Conservation (phyloP, 306 rosid genomes). For the Cicer bijugum region DNA sequence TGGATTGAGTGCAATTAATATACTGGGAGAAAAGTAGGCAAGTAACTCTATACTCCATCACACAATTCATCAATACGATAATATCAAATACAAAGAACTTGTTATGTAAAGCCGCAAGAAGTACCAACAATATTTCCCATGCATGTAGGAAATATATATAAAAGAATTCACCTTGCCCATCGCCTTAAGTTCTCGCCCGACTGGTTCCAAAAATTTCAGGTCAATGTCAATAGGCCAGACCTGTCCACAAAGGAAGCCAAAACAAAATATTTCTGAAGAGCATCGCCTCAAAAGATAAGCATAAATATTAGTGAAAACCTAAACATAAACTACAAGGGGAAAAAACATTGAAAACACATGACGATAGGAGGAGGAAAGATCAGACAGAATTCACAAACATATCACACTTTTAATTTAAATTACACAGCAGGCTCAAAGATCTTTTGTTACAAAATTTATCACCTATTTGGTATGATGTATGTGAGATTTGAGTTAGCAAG, state of each 20-base stretch:
- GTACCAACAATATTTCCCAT: neutral
- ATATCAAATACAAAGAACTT: constrained; percentile 33
- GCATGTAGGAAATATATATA: constrained; percentile 25
- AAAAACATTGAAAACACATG: constrained; percentile 7
- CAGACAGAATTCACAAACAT: neutral
- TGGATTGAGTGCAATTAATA: constrained; percentile 4
- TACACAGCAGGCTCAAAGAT: constrained; percentile 12
- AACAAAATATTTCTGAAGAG: constrained; percentile 11
- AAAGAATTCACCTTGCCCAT: constrained; percentile 75
- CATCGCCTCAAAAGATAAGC: constrained; percentile 12
- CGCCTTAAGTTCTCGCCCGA: constrained; percentile 81
- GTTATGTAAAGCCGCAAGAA: constrained; percentile 8
- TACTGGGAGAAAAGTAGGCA: neutral
- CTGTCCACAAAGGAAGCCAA: constrained; percentile 54
- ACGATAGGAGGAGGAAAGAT: constrained; percentile 18
- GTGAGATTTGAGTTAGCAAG: neutral
- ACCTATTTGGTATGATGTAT: neutral
- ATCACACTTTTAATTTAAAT: constrained; percentile 9
- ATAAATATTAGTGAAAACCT: constrained; percentile 9
- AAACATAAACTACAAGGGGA: neutral
- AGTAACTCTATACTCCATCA: neutral
- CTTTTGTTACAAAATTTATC: neutral
- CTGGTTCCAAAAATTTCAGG: constrained; percentile 84
- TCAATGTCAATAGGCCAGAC: constrained; percentile 83
- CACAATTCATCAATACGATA: constrained; percentile 29